These are phyloP conservation scores for Plantago elongata DNA, from an alignment of 257 asterid species.

Conservation along the genomic window DNA sequence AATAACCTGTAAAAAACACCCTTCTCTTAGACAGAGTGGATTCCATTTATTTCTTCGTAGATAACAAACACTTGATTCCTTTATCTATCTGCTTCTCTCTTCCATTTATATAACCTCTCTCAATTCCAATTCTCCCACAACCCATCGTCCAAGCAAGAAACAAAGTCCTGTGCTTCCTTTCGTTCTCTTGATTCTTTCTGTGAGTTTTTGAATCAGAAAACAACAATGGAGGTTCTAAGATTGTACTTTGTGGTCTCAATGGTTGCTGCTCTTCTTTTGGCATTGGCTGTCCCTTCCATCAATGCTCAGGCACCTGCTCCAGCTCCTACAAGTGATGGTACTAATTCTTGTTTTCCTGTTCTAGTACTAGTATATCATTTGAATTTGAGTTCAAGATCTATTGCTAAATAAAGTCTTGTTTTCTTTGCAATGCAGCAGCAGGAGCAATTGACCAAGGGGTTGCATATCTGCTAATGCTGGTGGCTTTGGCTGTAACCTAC, in stretches of 20 bases:
- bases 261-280: conserved; percentile 38
- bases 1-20: conserved; percentile 20
- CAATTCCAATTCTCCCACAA: background rate
- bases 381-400: background rate
- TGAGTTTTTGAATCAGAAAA: background rate
- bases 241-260: conserved; percentile 29
- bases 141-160: background rate
- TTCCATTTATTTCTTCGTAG: background rate
- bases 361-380: background rate
- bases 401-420: too few species aligned
- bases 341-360: background rate
- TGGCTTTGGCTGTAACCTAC: conserved; percentile 72
- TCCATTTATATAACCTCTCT: conserved; percentile 2
- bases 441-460: conserved; percentile 70
- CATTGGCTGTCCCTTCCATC: conserved; percentile 38
- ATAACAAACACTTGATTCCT: background rate
- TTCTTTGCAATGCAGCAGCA: conserved; percentile 37
- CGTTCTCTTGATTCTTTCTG: background rate
- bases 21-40: conserved; percentile 18
- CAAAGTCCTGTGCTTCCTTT: background rate
- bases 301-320: conserved; percentile 64
- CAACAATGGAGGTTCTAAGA: conserved; percentile 49
- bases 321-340: conserved; percentile 62
- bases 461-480: conserved; percentile 62
- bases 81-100: background rate